Evolutionary conservation across 129 eudicot species (phyloP).

Genomic region (Rutidosis leptorrhynchoides): DNA sequence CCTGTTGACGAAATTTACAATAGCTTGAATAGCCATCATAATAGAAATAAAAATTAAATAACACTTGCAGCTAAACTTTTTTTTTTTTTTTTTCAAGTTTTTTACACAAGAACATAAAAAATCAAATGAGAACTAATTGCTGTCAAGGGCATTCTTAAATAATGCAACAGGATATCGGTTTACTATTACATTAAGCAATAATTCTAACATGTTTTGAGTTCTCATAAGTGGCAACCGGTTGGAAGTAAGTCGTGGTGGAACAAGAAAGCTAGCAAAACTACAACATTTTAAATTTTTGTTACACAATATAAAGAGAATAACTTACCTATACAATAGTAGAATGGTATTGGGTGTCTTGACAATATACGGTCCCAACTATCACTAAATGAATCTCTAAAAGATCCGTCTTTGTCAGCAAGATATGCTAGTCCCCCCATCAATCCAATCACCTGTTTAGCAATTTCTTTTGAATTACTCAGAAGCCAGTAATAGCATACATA

Average conservation of each 20-base stretch:
- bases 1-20: conserved; percentile 39
- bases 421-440: conserved; percentile 58
- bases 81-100: not conserved
- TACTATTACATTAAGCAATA: not conserved
- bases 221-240: not conserved
- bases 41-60: not conserved
- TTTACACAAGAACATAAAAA: not conserved
- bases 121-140: not conserved
- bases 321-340: conserved; percentile 80
- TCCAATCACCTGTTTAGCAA: conserved; percentile 54
- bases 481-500: conserved; percentile 1
- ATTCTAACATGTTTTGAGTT: not conserved
- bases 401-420: conserved; percentile 65
- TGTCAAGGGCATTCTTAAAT: conserved; percentile 3
- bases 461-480: conserved; percentile 15
- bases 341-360: conserved; percentile 80
- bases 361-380: conserved; percentile 84
- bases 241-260: no score
- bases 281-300: not conserved
- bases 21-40: not conserved
- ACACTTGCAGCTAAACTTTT: not conserved
- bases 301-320: not conserved
- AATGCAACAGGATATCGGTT: not conserved
- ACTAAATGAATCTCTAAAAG: conserved; percentile 61
- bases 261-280: no score